phyloP scores from a whole-genome alignment of 2,329 filamentous ascomycete genomes.

The Beauveria sp. region DNA sequence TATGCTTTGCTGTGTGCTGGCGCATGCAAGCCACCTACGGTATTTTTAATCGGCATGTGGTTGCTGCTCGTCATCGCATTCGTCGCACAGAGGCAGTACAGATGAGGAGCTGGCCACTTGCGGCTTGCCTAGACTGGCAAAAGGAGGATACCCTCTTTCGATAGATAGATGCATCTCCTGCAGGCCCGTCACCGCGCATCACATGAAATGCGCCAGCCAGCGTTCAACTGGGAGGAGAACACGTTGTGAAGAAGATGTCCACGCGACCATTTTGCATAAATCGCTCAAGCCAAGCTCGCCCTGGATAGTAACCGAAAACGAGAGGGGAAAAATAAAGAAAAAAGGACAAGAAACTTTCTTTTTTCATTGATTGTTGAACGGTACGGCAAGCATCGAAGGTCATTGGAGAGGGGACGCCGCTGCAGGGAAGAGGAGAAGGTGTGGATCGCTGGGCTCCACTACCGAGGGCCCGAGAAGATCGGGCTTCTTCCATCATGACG shows the following conservation, averaged over 20 bases:
- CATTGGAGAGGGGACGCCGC: not conserved
- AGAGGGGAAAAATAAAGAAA: not conserved
- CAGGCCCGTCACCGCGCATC: not conserved
- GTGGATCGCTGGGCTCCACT: not conserved
- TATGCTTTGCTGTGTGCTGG: no score
- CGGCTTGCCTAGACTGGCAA: no score
- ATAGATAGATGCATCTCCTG: not conserved
- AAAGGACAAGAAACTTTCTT: not conserved
- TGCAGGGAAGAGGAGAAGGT: not conserved
- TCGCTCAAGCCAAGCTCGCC: not conserved
- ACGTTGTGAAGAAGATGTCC: no score
- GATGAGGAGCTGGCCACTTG: no score
- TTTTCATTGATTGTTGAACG: not conserved
- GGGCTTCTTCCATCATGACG: not conserved
- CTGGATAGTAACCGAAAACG: not conserved
- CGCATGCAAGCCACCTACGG: no score
- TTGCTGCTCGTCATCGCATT: no score
- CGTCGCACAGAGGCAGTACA: no score
- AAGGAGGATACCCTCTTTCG: no score
- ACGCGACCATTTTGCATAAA: not conserved
- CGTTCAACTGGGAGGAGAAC: no score
- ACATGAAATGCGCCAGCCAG: not conserved
- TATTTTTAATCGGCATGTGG: no score
- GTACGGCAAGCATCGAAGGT: not conserved
- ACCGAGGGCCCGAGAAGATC: slow-evolving; percentile 9